Evolutionary conservation across 371 early-diverging fungal genomes (phyloP).

Genomic region (Nematocida sp.): DNA sequence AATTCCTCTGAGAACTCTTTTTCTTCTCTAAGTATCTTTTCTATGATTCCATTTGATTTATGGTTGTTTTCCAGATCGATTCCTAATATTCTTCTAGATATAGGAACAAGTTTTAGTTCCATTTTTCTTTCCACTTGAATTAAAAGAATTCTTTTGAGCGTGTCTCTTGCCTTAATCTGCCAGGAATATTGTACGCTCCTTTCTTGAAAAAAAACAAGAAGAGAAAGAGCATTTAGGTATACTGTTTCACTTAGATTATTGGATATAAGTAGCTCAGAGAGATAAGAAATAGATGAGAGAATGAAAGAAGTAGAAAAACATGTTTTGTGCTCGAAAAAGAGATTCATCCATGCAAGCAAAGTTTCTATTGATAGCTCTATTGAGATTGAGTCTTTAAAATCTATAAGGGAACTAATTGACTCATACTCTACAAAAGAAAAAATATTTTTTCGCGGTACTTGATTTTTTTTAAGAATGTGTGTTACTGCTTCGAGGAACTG

Average conservation of each 20-base stretch:
- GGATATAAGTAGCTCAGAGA: background rate
- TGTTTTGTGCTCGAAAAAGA: background rate
- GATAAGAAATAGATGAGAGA: background rate
- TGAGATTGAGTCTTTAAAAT: background rate
- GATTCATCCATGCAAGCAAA: constrained; percentile 23
- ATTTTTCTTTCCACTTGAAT: too few relatives aligned
- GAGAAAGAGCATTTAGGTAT: background rate
- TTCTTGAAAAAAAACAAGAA: constrained; percentile 22
- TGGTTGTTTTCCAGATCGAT: too few relatives aligned
- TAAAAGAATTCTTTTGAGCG: constrained; percentile 4
- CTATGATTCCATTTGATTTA: too few relatives aligned
- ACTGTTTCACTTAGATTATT: background rate
- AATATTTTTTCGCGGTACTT: background rate
- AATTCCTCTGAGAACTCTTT: background rate
- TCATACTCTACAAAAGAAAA: constrained; percentile 40
- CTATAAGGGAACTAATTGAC: constrained; percentile 5
- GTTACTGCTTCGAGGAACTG: constrained; percentile 14
- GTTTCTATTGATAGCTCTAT: background rate
- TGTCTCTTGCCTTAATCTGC: background rate
- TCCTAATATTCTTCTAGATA: too few relatives aligned
- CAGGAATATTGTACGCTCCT: constrained; percentile 3
- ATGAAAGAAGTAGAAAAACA: constrained; percentile 10
- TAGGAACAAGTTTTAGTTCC: too few relatives aligned
- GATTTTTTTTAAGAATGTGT: constrained; percentile 2
- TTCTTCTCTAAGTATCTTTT: too few relatives aligned